Evolutionary conservation across 805 yeast species (phyloP), one percentile per base, ranked within the genome.

Genomic region (Spathaspora girioi): DNA sequence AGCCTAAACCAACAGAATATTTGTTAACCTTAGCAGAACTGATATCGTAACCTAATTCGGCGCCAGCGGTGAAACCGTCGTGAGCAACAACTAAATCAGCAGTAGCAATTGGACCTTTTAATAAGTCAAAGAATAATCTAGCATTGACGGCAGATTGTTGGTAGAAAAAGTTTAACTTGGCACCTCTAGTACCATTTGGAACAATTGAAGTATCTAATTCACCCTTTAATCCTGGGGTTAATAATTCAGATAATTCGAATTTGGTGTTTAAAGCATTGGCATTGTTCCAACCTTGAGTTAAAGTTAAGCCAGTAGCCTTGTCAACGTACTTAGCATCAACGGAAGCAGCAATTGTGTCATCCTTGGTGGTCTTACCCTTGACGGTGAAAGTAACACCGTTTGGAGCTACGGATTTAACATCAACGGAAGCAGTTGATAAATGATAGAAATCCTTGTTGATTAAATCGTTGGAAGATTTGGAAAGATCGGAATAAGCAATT

Each of bases 201-300:
- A 89, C 82, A 68, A 88, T 87, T 47, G 89, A 79, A 59, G 97
- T 89, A 69, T 87, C 84, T 67, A 94, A 78, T 76, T 92, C 97
- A 62, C 94, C 86, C 80, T 91, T 93, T 66, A 94, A 82, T 64
- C 98, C 97, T 64, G 96, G 96, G 55, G 97, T 87, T 75, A 93
- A 82, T 64, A 90, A 87, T 73, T 92, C 96, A 54, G 86, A 81
- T 65, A 94, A 81, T 79, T 93, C 97, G 63, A 94, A 81, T 82
- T 90, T 93, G 78, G 98, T 89, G 80, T 83, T 87, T 69, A 94
- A 79, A 59, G 87, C 81, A 75, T 93, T 93, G 73, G 96, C 86
- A 64, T 96, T 89, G 78, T 92, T 86, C 97, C 98, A 92, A 69
- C 97, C 97, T 81, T 94, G 98, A 62, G 97, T 91, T 68, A 94